A percentile compares a stretch with the other conserved stretches of the same genome.
phyloP scores from a whole-genome alignment of 169 alveolate genomes.

The Babesia gibsoni region DNA sequence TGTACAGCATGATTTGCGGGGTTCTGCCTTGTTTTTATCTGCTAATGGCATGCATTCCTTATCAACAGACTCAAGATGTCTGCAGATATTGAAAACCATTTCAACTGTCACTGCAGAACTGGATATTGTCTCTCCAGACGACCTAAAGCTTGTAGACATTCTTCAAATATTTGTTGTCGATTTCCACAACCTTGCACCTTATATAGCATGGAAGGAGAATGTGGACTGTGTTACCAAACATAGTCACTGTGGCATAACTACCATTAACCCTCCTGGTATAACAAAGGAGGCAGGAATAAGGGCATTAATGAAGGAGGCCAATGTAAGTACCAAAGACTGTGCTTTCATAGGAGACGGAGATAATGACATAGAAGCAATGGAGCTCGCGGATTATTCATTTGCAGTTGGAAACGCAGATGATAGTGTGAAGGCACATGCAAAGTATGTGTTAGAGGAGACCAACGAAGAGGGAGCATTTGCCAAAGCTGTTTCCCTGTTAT shows the following conservation, averaged over 20 bases:
- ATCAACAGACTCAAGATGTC: background rate
- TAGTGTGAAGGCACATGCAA: conserved; percentile 29
- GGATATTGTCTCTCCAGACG: no score
- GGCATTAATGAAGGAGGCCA: background rate
- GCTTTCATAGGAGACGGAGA: conserved; percentile 47
- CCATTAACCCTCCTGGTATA: conserved; percentile 28
- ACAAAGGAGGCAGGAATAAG: conserved; percentile 25
- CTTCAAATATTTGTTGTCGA: background rate
- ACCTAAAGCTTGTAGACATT: background rate
- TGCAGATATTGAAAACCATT: no score
- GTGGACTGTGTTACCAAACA: background rate
- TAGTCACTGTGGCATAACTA: background rate
- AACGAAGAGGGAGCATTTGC: conserved; percentile 49
- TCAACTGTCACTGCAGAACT: no score
- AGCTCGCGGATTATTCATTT: conserved; percentile 15
- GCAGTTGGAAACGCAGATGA: conserved; percentile 57
- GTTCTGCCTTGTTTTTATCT: background rate
- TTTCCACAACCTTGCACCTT: background rate
- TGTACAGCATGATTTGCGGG: background rate
- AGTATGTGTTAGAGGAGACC: conserved; percentile 30
- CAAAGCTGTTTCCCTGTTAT: conserved; percentile 17
- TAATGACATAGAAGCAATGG: conserved; percentile 43
- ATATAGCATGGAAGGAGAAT: background rate
- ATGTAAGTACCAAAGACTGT: background rate
- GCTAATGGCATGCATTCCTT: background rate